Evolutionary conservation across 192 early-diverging fungal species (phyloP), one percentile per base, ranked within the genome.

Genomic region (Coemansia asiatica): DNA sequence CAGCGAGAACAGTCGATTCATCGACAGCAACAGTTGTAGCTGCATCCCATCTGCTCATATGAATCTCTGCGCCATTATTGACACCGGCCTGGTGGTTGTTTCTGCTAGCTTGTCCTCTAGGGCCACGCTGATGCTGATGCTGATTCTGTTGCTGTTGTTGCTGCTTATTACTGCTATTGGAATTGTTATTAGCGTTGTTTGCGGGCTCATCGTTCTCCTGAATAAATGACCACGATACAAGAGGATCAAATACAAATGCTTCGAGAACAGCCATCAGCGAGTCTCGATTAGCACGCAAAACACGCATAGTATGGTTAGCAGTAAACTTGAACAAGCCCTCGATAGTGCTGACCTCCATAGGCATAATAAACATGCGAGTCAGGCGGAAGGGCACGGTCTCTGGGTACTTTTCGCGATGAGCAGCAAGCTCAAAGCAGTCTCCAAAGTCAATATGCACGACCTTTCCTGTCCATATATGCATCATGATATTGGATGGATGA

Each of bases 401-500:
- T 5, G 97, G 97, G 86, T 89, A 97, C 68, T 95, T 92, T 40
- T 97, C 95, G 54, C 97, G 90, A 64, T 95, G 91, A 86, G 94
- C 92, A 4, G 97, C 94, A 46, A 98, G 90, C 86, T 98, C 96
- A 62, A 98, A 98, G 82, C 96, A 98, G 70, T 97, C 94, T 36
- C 97, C 96, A 79, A 98, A 94, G 80, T 99, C 97, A 69, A 99
- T 97, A 61, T 99, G 97, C 21, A 99, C 90, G 8, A 98, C 88
- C 68, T 97, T 96, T 71, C 96, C 97, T 12, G 92, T 93, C 26
- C 87, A 88, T n/a, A 91, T 76, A 64, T 98, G 90, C 46, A 99
- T 77, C 93, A 99, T 96, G 38, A 99, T 83, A 70, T 99, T 99
- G 13, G 97, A 95, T 18, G 95, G 95, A 77, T 99, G 97, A 13